Evolutionary conservation across 2,329 filamentous ascomycete species (phyloP).

Genomic region (Venturia nashicola): DNA sequence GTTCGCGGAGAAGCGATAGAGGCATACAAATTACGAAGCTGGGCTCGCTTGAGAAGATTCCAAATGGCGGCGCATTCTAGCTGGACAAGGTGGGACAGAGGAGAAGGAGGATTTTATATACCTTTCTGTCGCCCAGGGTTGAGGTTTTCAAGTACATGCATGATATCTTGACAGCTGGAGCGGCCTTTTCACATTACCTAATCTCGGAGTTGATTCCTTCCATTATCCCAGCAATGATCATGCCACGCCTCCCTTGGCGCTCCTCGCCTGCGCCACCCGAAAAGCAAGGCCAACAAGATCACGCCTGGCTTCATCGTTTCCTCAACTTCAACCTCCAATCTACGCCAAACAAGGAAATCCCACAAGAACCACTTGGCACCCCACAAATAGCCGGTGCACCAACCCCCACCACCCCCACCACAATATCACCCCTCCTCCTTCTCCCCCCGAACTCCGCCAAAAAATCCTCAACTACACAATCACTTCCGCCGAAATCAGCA

Average conservation of each 20-base stretch:
- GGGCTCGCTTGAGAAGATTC: neutral
- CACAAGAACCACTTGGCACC: neutral
- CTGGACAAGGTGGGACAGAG: too few species aligned
- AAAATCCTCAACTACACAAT: neutral
- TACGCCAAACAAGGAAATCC: neutral
- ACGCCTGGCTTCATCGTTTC: neutral
- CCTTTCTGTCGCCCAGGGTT: too few species aligned
- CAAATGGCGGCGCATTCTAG: neutral
- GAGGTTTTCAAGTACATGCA: too few species aligned
- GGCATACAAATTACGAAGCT: neutral
- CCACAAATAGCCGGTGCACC: neutral
- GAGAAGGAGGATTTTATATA: too few species aligned
- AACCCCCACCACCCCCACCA: neutral
- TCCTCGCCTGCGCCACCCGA: neutral
- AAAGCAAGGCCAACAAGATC: neutral
- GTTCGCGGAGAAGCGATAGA: neutral
- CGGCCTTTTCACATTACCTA: too few species aligned
- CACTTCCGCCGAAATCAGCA: neutral
- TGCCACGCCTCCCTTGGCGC: neutral
- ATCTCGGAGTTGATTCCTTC: conserved; percentile 4
- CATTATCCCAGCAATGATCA: neutral
- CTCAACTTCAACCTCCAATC: neutral
- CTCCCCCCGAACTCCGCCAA: neutral
- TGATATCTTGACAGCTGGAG: too few species aligned
- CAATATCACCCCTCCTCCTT: neutral